A percentile compares a stretch with the other conserved stretches of the same genome.
phyloP scores from a whole-genome alignment of 208 protist genomes.

The Leishmania arabica region DNA sequence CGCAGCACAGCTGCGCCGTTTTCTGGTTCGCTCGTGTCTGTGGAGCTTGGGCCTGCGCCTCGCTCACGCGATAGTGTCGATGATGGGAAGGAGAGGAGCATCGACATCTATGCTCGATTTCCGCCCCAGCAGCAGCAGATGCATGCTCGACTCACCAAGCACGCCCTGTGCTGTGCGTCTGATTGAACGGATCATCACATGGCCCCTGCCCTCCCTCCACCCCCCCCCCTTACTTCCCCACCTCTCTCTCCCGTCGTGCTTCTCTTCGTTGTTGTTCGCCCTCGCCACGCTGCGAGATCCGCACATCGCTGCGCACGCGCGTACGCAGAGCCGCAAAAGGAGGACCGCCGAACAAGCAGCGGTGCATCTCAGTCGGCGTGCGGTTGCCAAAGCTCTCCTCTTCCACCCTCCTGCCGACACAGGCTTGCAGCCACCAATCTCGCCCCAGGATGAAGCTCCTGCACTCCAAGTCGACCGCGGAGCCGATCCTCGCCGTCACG shows the following conservation, averaged over 20 bases:
- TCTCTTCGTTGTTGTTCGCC: not conserved
- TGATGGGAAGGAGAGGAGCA: not conserved
- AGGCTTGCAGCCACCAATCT: not conserved
- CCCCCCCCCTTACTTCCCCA: not conserved
- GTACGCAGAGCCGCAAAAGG: not conserved
- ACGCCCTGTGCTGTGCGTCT: not conserved
- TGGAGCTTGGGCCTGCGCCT: not conserved
- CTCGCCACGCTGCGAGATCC: not conserved
- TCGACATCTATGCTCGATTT: not conserved
- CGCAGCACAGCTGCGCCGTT: not conserved
- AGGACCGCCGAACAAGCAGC: not conserved
- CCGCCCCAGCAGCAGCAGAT: not conserved
- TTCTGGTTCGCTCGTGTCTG: not conserved
- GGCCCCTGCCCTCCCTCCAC: not conserved
- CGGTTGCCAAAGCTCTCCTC: not conserved
- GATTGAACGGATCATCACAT: not conserved
- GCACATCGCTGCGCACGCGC: not conserved
- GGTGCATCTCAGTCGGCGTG: not conserved
- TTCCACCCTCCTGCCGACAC: not conserved
- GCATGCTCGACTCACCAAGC: not conserved
- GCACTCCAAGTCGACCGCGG: constrained; percentile 63
- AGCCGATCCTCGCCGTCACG: constrained; percentile 71
- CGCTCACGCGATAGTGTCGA: not conserved
- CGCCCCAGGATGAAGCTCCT: constrained; percentile 63
- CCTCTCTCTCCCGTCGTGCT: not conserved